Percentiles rank a stretch among this genome's conserved stretches.
These are phyloP conservation scores for Calocybe indica DNA, from an alignment of 768 basidiomycete genomes.

Conservation along the genomic window DNA sequence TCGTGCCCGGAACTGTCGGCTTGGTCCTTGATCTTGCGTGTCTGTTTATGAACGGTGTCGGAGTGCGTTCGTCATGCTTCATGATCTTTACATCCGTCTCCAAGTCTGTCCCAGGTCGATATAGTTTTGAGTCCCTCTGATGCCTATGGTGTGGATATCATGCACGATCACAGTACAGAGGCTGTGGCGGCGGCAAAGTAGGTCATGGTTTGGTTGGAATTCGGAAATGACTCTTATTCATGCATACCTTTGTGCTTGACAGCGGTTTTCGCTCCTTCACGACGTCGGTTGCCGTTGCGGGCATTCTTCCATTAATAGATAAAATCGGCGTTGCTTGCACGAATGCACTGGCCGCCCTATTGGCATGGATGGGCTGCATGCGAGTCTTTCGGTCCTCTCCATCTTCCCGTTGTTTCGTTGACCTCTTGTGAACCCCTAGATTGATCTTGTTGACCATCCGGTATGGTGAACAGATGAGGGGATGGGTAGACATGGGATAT, in stretches of 20 bases:
- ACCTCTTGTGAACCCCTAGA: conserved; percentile 23
- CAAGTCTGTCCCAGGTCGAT: conserved; percentile 37
- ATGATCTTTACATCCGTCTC: background rate
- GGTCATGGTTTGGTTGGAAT: conserved; percentile 12
- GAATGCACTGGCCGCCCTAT: conserved; percentile 36
- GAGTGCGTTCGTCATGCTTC: conserved; percentile 33
- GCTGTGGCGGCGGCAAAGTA: conserved; percentile 52
- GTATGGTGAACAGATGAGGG: conserved; percentile 53
- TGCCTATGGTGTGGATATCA: conserved; percentile 54
- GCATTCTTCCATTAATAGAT: conserved; percentile 49
- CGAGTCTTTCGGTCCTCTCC: conserved; percentile 23
- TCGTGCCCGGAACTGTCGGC: conserved; percentile 43
- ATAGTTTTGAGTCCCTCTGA: conserved; percentile 47
- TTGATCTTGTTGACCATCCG: conserved; percentile 45
- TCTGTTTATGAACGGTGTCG: conserved; percentile 59
- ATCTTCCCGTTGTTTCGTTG: background rate
- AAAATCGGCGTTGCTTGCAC: conserved; percentile 45
- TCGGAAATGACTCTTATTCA: background rate
- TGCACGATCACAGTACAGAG: conserved; percentile 59
- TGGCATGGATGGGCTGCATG: conserved; percentile 48
- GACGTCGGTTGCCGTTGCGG: conserved; percentile 35
- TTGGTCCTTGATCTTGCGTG: conserved; percentile 45
- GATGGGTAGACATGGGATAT: conserved; percentile 51
- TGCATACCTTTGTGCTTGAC: background rate
- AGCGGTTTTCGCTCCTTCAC: conserved; percentile 46